phyloP scores from a whole-genome alignment of 2,329 filamentous ascomycete genomes.

The Elsinoe ampelina region DNA sequence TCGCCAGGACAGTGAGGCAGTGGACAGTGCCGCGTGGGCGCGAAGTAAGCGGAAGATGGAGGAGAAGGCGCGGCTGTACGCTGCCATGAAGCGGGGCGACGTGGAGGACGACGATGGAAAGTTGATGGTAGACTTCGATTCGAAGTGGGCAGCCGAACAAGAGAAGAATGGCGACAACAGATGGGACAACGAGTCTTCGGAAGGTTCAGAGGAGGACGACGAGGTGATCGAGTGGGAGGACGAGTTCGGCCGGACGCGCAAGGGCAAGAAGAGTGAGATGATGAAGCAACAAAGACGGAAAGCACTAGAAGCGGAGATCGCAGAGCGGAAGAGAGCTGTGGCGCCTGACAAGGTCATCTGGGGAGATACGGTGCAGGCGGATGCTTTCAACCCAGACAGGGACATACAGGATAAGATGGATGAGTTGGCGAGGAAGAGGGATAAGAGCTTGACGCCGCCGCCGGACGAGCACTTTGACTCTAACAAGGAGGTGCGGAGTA shows the following conservation, averaged over 20 bases:
- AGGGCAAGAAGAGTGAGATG: constrained; percentile 60
- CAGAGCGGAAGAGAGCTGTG: constrained; percentile 46
- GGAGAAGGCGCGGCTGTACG: constrained; percentile 80
- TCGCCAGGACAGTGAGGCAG: constrained; percentile 50
- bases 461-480: constrained; percentile 79
- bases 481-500: constrained; percentile 69
- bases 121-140: constrained; percentile 80
- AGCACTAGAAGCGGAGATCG: constrained; percentile 48
- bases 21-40: constrained; percentile 50
- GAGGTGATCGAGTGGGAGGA: constrained; percentile 81
- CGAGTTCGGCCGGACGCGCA: constrained; percentile 79
- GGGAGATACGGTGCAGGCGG: constrained; percentile 73
- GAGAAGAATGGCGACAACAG: constrained; percentile 34
- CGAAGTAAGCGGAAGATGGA: constrained; percentile 75
- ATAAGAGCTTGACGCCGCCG: constrained; percentile 71
- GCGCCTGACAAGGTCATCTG: constrained; percentile 66
- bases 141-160: constrained; percentile 65
- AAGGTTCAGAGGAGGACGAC: constrained; percentile 37
- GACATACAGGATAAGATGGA: constrained; percentile 60
- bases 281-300: constrained; percentile 52
- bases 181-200: constrained; percentile 29
- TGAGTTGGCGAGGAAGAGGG: constrained; percentile 64
- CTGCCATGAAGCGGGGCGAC: constrained; percentile 83
- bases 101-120: constrained; percentile 53
- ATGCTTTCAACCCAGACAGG: constrained; percentile 72